Base-by-base conservation (phyloP, 345 rosid genomes). In the Lepidium africanum region DNA sequence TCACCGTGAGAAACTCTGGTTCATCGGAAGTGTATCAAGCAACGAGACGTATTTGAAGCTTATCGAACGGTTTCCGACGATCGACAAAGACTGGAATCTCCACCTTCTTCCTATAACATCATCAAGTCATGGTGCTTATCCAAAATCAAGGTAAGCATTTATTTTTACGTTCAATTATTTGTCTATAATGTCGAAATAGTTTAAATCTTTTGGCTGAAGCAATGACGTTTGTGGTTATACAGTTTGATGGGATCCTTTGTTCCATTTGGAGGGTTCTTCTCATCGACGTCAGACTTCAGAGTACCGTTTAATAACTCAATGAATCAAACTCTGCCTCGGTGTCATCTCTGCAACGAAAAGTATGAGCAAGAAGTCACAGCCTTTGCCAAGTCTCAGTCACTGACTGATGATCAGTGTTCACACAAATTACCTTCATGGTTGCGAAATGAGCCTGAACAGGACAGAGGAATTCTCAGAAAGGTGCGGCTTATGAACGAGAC, bases 211-310 rank as follows among this genome's bases (percentile, higher is more conserved):
- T 3, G 6, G 40, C 2, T 39, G 3, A 41, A 30, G 17, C 33
- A 9, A 71, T 79, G 77, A 65, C 59, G 65, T 77, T 49, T 56
- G 67, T 82, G 37, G 40, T 40, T 50, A 6, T 76, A 32, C 92
- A 83, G 91, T 82, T 89, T 86, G 76, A 77, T 86, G 91, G 84
- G 81, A 61, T 88, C 96, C 0, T 86, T 86, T 67, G 85, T 88
- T 23, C 96, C 96, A 16, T 78, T 88, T 75, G 87, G 89, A 67
- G 91, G 96, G 36, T 83, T 86, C 75, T 86, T 88, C 73, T 65
- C 91, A n/a, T 51, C 80, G 15, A 65, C 86, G 2, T 73, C 81
- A 9, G 91, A 84, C 74, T 76, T 75, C 61, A 79, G 58, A 56
- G 70, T 30, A 53, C 77, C 85, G 16, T 67, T 68, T 12, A 78